Evolutionary conservation across 352 stramenopile genomes (phyloP), one percentile per base, ranked within the genome.

Genomic region (Pythium volutum): DNA sequence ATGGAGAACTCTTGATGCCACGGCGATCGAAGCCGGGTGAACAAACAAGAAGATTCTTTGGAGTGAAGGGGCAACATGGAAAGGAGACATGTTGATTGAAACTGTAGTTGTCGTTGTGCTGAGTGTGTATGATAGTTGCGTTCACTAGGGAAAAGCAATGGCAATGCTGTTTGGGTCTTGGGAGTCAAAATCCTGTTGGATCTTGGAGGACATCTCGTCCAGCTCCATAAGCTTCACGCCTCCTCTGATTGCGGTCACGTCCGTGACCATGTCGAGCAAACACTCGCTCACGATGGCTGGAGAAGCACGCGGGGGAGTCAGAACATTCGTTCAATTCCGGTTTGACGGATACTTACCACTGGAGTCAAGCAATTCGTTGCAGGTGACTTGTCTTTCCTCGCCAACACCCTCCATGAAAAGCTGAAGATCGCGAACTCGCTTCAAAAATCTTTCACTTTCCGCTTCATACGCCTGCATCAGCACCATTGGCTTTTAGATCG

Each of bases 321-420:
- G 43, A 3, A 42, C 15, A 55, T 29, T 18, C 29, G 29, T 43
- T 27, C 12, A 22, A 23, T 45, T 33, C 18, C 15, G 36, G 14
- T 60, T 2, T 33, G 33, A 1, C 8, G 26, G 5, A 14, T 36
- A 20, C 42, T 10, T 33, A 66, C 59, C 59, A n/a, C 55, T 48
- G 3, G 50, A 33, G 18, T 53, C 50, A 4, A 60, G 43, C 1
- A 66, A 9, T 18, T 46, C 11, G 16, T 23, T 60, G 4, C 27
- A 18, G 9, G 50, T 15, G 18, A 14, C 2, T 8, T 55, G 50
- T 5, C 50, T 23, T 11, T 55, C n/a, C 3, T 25, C 25, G 7
- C 10, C 18, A 11, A 63, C 61, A 23, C 59, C 47, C 14, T 63
- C 61, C 4, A 63, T 33, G 31, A 68, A 68, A 16, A 47, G 22